phyloP scores from a whole-genome alignment of 768 basidiomycete species.

The Phlebiopsis flavidoalba region DNA sequence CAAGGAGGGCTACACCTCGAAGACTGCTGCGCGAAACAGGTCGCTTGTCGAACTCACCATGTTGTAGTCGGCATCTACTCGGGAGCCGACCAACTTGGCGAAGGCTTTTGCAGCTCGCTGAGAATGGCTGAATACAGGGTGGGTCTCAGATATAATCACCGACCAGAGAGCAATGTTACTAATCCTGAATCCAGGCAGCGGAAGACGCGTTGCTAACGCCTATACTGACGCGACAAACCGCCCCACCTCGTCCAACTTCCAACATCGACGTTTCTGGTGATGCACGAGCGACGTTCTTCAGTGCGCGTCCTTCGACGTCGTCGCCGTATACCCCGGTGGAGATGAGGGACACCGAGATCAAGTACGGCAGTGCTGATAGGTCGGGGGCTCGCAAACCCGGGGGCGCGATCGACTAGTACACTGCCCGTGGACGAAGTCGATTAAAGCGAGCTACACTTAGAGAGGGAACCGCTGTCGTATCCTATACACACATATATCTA shows the following conservation, averaged over 20 bases:
- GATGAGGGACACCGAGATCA: conserved; percentile 57
- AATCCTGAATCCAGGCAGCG: conserved; percentile 49
- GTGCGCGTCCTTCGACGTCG: conserved; percentile 36
- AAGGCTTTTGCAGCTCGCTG: conserved; percentile 90
- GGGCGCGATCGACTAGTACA: conserved; percentile 13
- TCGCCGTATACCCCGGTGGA: conserved; percentile 47
- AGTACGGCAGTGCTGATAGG: conserved; percentile 65
- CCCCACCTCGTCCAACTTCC: conserved; percentile 65
- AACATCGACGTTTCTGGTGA: conserved; percentile 67
- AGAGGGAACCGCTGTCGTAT: conserved; percentile 2
- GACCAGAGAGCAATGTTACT: not conserved
- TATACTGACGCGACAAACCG: conserved; percentile 79
- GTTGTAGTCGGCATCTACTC: conserved; percentile 96
- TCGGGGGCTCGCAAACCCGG: conserved; percentile 24
- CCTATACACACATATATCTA: conserved; percentile 19
- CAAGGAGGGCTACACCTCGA: too few species aligned
- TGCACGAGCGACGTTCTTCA: conserved; percentile 51
- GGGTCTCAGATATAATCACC: conserved; percentile 21
- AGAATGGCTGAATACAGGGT: conserved; percentile 95
- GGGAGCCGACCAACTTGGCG: conserved; percentile 79
- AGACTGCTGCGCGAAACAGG: conserved; percentile 93
- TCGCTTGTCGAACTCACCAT: conserved; percentile 81
- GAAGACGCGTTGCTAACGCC: conserved; percentile 79
- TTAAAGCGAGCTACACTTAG: conserved; percentile 1
- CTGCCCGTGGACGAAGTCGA: conserved; percentile 9